Evolutionary conservation across 1,284 basidiomycete genomes (phyloP), one percentile per base, ranked within the genome.

Genomic region (Rugiboletus extremiorientalis): DNA sequence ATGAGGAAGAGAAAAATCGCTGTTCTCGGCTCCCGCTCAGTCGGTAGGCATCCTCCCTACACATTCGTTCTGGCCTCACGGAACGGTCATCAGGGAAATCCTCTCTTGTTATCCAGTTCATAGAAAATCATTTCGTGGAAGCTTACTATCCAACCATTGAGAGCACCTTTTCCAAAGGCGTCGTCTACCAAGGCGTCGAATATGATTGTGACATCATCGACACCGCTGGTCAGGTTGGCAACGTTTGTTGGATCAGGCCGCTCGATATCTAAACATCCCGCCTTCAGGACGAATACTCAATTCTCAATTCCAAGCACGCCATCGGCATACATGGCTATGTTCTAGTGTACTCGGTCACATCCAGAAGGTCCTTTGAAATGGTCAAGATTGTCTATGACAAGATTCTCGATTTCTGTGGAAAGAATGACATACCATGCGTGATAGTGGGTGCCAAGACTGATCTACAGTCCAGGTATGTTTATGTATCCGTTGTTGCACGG

Each of bases 181-280:
- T 98, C 75, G 84, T 83, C 63, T 86, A 90, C 79, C 90, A 91
- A 60, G 93, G 93, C 54, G 80, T 84, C 44, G 89, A 95, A 64
- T 98, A 93, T 71, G 86, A 94, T 63, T 94, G 94, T 78, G 95
- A 98, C 78, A 98, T 99, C 78, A 94, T 99, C 71, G 97, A 99
- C 77, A 98, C 96, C 59, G 97, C 97, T 54, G 97, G 97, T 48
- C 95, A 99, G 84, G 89, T 71, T 50, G 15, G 69, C 55, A 25
- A 22, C 52, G 42, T 33, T 38, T 14, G 10, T 49, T 27, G 14
- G 18, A 50, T 46, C 52, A 36, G 25, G 3, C 34, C 28, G 2
- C 12, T 37, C 44, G 30, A 36, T 41, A 28, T 52, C 47, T 45
- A 15, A 59, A 12, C 50, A 4, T 28, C 50, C 42, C n/a, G 1